A percentile compares a stretch with the other conserved stretches of the same genome.
Conservation (phyloP, 345 rosid species). For the Brassica nigra region DNA sequence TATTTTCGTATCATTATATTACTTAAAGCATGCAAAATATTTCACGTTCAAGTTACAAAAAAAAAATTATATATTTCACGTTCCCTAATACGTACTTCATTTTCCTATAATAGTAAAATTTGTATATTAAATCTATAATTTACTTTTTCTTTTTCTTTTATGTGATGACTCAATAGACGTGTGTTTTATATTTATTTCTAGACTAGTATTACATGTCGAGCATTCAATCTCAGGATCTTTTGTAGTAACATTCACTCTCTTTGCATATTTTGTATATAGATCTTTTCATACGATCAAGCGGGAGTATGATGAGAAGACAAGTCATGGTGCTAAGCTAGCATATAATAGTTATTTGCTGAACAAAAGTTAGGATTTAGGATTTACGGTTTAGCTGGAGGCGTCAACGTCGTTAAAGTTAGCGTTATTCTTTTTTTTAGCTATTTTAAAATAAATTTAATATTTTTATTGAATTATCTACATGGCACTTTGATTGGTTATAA, state of each 20-base stretch:
- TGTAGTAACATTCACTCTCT: not conserved
- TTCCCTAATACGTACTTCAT: not conserved
- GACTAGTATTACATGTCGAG: not conserved
- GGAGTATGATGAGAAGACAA: not conserved
- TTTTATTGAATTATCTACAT: too few relatives aligned
- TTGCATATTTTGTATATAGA: not conserved
- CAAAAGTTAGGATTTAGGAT: too few relatives aligned
- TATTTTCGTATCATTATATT: not conserved
- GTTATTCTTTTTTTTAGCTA: too few relatives aligned
- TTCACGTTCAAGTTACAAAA: not conserved
- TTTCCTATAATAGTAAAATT: not conserved
- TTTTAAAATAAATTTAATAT: too few relatives aligned
- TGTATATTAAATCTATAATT: not conserved
- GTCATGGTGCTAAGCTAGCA: not conserved
- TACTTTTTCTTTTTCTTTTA: not conserved
- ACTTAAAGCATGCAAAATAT: not conserved
- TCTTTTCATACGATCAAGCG: not conserved
- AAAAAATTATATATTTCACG: not conserved
- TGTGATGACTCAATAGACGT: not conserved
- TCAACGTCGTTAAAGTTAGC: too few relatives aligned
- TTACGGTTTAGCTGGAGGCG: too few relatives aligned
- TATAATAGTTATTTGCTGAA: not conserved
- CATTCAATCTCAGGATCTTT: not conserved
- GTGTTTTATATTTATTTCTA: not conserved
- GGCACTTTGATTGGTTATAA: too few relatives aligned